A percentile compares a stretch with the other conserved stretches of the same genome.
phyloP scores from a whole-genome alignment of 164 flowering plant species.

The Umbilicus rupestris region DNA sequence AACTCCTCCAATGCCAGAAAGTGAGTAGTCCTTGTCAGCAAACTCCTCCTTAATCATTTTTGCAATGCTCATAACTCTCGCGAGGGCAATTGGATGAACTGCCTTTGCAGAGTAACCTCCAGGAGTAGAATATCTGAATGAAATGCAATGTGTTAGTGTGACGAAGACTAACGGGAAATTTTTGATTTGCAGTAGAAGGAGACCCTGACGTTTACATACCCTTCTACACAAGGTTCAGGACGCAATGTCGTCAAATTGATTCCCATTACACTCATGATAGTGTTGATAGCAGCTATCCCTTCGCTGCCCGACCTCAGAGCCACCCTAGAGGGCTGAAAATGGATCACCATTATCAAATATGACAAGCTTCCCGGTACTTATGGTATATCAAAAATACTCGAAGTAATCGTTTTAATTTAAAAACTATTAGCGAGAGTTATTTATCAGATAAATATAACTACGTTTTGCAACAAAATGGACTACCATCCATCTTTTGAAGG shows the following conservation, averaged over 20 bases:
- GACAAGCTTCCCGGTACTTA: background rate
- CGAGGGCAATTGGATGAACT: slow-evolving; percentile 97
- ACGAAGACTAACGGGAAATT: background rate
- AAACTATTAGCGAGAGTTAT: background rate
- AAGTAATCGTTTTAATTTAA: background rate
- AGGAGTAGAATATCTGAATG: slow-evolving; percentile 82
- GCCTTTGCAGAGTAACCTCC: slow-evolving; percentile 97
- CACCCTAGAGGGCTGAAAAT: slow-evolving; percentile 64
- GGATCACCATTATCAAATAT: background rate
- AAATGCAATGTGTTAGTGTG: slow-evolving; percentile 8
- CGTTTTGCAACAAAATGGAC: background rate
- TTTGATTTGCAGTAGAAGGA: background rate
- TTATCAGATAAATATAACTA: background rate
- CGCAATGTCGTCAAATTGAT: slow-evolving; percentile 77
- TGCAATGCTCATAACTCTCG: slow-evolving; percentile 87
- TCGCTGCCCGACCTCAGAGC: slow-evolving; percentile 76
- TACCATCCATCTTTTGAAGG: background rate
- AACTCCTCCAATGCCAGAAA: slow-evolving; percentile 97
- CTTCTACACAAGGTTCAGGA: slow-evolving; percentile 98
- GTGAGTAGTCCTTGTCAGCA: slow-evolving; percentile 42
- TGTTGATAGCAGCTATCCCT: slow-evolving; percentile 91
- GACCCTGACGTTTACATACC: slow-evolving; percentile 30
- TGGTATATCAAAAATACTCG: background rate
- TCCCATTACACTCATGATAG: slow-evolving; percentile 99
- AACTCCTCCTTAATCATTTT: slow-evolving; percentile 88